Percentiles rank a stretch among this genome's conserved stretches.
Evolutionary conservation across 2,329 filamentous ascomycete species (phyloP).

Genomic region (Teratosphaeria nubilosa): DNA sequence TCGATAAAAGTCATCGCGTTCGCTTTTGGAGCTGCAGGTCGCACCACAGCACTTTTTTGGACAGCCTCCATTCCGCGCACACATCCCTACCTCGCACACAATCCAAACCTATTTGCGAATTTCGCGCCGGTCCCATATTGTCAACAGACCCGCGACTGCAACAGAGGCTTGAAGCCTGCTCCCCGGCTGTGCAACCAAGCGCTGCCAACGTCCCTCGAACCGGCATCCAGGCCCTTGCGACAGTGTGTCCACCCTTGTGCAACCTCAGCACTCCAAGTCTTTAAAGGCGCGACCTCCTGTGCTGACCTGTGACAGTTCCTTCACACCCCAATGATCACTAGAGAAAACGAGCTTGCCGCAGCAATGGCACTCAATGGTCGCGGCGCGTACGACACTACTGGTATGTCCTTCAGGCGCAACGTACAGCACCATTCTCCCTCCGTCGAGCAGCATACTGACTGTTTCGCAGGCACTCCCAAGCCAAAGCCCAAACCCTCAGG

Average conservation of each 20-base stretch:
- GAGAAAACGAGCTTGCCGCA: constrained; percentile 4
- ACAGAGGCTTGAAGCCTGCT: background rate
- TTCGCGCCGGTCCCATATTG: background rate
- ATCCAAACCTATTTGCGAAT: background rate
- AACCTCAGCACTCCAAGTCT: constrained; percentile 3
- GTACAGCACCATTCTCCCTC: background rate
- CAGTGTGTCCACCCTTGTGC: constrained; percentile 9
- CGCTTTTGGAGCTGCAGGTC: background rate
- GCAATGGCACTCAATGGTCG: constrained; percentile 10
- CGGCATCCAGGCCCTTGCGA: constrained; percentile 6
- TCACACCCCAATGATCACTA: constrained; percentile 10
- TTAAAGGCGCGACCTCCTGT: background rate
- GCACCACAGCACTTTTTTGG: background rate
- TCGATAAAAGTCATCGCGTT: background rate
- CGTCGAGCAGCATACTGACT: background rate
- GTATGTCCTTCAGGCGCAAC: background rate
- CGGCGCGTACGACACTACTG: constrained; percentile 10
- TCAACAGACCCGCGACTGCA: background rate
- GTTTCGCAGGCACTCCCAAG: background rate
- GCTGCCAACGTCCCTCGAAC: background rate
- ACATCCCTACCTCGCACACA: background rate
- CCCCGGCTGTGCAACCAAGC: background rate
- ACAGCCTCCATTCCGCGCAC: background rate
- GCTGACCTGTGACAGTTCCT: background rate
- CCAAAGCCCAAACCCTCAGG: constrained; percentile 9